Conservation (phyloP, 257 asterid genomes). For the Solanum bukasovii region DNA sequence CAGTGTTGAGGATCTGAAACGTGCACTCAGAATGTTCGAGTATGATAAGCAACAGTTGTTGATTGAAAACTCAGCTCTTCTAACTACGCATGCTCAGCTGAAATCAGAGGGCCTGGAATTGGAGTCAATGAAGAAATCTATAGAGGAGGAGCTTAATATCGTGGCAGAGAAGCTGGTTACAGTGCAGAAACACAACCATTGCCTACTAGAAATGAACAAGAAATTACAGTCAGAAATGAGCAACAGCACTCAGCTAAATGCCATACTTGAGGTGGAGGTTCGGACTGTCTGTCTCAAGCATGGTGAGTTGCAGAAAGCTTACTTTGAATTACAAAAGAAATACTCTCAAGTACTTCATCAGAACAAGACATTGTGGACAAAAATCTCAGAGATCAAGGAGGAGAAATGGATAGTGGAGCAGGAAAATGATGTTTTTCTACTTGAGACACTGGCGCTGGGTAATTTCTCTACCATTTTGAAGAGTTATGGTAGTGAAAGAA, state of each 20-base stretch:
- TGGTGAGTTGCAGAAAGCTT: slow-evolving; percentile 36
- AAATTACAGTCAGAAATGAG: slow-evolving; percentile 32
- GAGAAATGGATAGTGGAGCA: slow-evolving; percentile 47
- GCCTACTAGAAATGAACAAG: slow-evolving; percentile 42
- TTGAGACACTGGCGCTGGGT: slow-evolving; percentile 31
- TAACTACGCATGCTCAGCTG: slow-evolving; percentile 50
- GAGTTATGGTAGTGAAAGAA: slow-evolving; percentile 39
- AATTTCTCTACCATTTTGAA: slow-evolving; percentile 31
- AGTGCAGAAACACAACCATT: slow-evolving; percentile 38
- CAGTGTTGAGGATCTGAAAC: slow-evolving; percentile 46
- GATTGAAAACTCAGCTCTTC: slow-evolving; percentile 68
- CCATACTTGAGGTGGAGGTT: slow-evolving; percentile 37
- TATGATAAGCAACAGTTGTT: slow-evolving; percentile 51
- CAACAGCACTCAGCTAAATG: slow-evolving; percentile 23
- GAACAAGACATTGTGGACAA: slow-evolving; percentile 38
- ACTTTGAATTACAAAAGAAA: slow-evolving; percentile 29
- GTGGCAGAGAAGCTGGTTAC: slow-evolving; percentile 38
- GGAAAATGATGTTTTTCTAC: slow-evolving; percentile 38
- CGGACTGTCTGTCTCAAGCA: slow-evolving; percentile 29
- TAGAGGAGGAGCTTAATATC: slow-evolving; percentile 40
- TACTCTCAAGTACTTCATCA: slow-evolving; percentile 39
- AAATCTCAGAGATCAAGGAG: slow-evolving; percentile 35
- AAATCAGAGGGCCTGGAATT: slow-evolving; percentile 49
- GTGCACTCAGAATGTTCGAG: slow-evolving; percentile 33
- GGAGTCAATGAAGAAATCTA: slow-evolving; percentile 38